Base-by-base conservation (phyloP, 257 asterid species). In the Rauvolfia tetraphylla region DNA sequence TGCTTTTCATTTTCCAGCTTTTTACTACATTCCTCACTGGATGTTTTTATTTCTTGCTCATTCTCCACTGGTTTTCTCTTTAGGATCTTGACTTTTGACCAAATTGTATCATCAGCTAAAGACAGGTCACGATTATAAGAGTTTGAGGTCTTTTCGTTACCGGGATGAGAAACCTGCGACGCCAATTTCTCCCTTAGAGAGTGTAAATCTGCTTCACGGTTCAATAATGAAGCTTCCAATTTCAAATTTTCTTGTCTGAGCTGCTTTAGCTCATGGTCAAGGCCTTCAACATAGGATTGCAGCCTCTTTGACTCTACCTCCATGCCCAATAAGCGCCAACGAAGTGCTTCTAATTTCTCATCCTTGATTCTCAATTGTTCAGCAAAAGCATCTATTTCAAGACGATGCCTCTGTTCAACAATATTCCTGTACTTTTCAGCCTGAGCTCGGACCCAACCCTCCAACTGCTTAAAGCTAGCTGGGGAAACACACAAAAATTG, bases 361-460 rank as follows among this genome's bases (percentile, higher is more conserved):
- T 95, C 97, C 82, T 88, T 92, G 74, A 85, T 73, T 71, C 96
- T 87, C 68, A 95, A 78, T 62, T 95, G 98, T 86, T 95, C 98
- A 7, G 89, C 88, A 78, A 95, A 95, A 76, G 98, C 97, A 39
- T 95, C 95, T 49, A 91, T 72, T 78, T 90, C 98, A 10, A 86
- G 86, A 58, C 78, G 83, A 76, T 89, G 93, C 83, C 90, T 86
- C 76, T 84, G 90, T 69, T 90, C 90, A 72, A 81, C 74, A 54
- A 84, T 84, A 77, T 79, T 46, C 77, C 83, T 84, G 79, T 86
- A 86, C 17, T 84, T 79, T 58, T 82, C 92, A 29, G 88, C 82
- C 81, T 85, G 92, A 20, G 87, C 79, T 80, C 82, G 78, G 66
- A 81, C 87, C 94, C 92, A 86, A 54, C 81, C 85, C 79, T 86